Evolutionary conservation across 768 basidiomycete species (phyloP).

Genomic region (Rhodotorula graminis): DNA sequence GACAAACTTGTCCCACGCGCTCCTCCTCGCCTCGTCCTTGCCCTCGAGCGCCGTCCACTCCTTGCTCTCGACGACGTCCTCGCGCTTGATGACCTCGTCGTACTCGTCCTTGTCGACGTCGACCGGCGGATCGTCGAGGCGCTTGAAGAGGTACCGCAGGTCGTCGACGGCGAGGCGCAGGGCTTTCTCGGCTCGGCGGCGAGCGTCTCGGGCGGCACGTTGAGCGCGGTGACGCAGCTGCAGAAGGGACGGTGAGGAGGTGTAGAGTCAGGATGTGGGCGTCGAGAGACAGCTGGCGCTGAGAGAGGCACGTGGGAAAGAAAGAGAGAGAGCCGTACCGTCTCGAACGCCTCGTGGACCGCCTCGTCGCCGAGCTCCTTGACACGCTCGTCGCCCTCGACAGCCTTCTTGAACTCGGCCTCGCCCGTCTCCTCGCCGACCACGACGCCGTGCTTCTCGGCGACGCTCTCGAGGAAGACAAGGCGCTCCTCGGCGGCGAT

Average conservation of each 20-base stretch:
- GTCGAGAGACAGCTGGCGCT: neutral
- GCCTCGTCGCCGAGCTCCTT: constrained; percentile 55
- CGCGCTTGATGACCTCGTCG: constrained; percentile 55
- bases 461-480: constrained; percentile 53
- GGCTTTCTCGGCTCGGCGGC: constrained; percentile 69
- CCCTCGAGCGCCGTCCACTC: constrained; percentile 85
- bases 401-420: constrained; percentile 50
- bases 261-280: too few species aligned
- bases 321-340: constrained; percentile 50
- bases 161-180: constrained; percentile 89
- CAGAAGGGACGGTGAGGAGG: too few species aligned
- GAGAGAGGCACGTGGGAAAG: constrained; percentile 3
- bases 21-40: constrained; percentile 68
- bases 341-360: constrained; percentile 58
- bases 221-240: constrained; percentile 68
- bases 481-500: constrained; percentile 77
- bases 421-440: constrained; percentile 42
- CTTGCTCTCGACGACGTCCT: constrained; percentile 71
- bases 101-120: constrained; percentile 56
- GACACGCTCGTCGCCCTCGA: constrained; percentile 58
- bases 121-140: constrained; percentile 70
- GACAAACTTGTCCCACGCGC: constrained; percentile 80
- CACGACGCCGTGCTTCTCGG: constrained; percentile 39
- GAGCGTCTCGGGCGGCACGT: constrained; percentile 76
- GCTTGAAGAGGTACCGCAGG: constrained; percentile 88